Evolutionary conservation across 805 yeast species (phyloP).

Genomic region (Candida yuanshanica): DNA sequence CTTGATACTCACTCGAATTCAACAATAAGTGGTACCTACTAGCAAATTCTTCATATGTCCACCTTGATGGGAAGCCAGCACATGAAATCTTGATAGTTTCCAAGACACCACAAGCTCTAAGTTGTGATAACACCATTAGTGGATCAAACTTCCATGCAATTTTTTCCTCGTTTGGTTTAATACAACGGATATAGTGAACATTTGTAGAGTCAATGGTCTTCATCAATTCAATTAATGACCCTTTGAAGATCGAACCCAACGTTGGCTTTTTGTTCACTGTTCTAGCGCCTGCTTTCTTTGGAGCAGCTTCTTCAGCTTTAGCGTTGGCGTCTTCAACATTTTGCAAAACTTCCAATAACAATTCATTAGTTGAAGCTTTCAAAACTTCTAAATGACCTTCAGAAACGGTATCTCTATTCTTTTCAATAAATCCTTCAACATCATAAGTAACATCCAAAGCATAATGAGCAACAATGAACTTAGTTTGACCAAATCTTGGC

Average conservation of each 20-base stretch:
- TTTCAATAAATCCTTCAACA: constrained; percentile 91
- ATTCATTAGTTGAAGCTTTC: constrained; percentile 58
- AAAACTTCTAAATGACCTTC: constrained; percentile 90
- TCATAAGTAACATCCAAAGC: constrained; percentile 93
- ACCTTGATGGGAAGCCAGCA: constrained; percentile 96
- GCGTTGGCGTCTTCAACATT: constrained; percentile 51
- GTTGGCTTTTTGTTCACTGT: constrained; percentile 76
- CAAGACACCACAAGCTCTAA: constrained; percentile 97
- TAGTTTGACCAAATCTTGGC: constrained; percentile 90
- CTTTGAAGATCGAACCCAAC: constrained; percentile 89
- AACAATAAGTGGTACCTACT: constrained; percentile 81
- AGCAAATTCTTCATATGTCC: constrained; percentile 93
- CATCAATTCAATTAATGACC: constrained; percentile 90
- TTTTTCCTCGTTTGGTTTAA: constrained; percentile 92
- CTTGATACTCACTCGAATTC: constrained; percentile 62
- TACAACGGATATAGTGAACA: constrained; percentile 95
- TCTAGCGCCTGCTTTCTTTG: constrained; percentile 34
- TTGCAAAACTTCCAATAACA: constrained; percentile 58
- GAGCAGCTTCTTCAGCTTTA: constrained; percentile 27
- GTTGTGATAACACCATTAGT: constrained; percentile 88
- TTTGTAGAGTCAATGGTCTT: constrained; percentile 87
- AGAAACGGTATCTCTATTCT: constrained; percentile 94
- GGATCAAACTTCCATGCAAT: constrained; percentile 96
- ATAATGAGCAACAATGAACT: constrained; percentile 87
- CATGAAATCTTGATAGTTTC: constrained; percentile 95